Evolutionary conservation across 305 asterid genomes (phyloP), one percentile per base, ranked within the genome.

Genomic region (Nicotiana rustica): DNA sequence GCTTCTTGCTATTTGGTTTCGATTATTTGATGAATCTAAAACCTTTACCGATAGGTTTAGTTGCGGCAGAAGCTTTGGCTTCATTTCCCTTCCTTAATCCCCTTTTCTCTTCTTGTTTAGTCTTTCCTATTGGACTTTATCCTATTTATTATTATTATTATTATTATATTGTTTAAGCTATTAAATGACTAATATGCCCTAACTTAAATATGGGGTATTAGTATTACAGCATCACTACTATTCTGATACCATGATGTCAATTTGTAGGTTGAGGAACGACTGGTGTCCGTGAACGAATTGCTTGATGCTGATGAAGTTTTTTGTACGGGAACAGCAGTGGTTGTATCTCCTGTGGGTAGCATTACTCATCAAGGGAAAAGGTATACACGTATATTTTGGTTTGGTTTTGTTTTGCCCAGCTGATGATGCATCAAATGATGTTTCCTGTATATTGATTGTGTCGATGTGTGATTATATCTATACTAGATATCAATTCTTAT

Each of bases 271-370:
- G 97, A 93, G 88, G 99, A 96, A 85, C 92, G 97, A 56, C 44
- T 44, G 31, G 97, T 94, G 81, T 80, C 97, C 0, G 96, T 94
- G 82, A 98, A 92, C 13, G 99, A 96, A 84, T 84, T 96, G 92
- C 98, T 96, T 56, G 95, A 91, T 83, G 99, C 98, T 44, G 99
- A 96, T 82, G 99, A 96, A 88, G 98, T 96, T 35, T 96, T 96
- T 84, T 96, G 99, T 83, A 96, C 98, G 0, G 99, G 99, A 84
- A 94, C 99, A 38, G 99, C 98, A 1, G 98, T 96, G 55, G 99
- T 94, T 71, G 89, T 96, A 62, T 91, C 98, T 62, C 99, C 99
- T 38, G 99, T 96, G 9, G 99, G 99, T 84, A 94, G 98, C 90
- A 88, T 96, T 61, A 96, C 99, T 29, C 90, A 93, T 86, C 89